Evolutionary conservation across 108 stramenopile genomes (phyloP), one percentile per base, ranked within the genome.

Genomic region (Pseudonitzschia multistriata): DNA sequence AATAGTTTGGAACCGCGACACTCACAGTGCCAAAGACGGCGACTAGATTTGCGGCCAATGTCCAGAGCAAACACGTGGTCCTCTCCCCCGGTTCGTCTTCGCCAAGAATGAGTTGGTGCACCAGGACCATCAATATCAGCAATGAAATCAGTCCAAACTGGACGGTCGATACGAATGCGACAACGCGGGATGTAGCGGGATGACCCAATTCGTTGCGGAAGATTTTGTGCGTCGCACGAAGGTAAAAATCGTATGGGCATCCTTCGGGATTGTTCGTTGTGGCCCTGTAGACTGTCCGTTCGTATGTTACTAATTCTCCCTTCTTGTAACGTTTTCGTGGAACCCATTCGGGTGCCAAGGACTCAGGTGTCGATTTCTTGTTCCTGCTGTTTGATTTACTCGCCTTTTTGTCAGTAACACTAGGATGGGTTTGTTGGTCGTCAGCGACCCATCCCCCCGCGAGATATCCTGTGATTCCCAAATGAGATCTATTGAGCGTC

Each of bases 121-220:
- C 63, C 8, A 54, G 17, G 45, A 83, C 69, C 61, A 73, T 64
- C 3, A 74, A 14, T 0, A 71, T 49, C 4, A 77, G 42, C 22
- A 73, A 13, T 25, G 67, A 55, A 19, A 79, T 66, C 37, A 85
- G 54, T 17, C 63, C 57, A 37, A 83, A 65, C 35, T 81, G 84
- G 0, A 82, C 74, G n/a, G 68, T 74, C n/a, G 71, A 77, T 8
- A 79, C 67, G 37, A 67, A 73, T 4, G 69, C 60, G 50, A 91
- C 69, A 17, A 86, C 50, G 33, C 71, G 36, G 29, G 90, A 91
- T 27, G 79, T 85, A 24, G 74, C 73, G 7, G 79, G 80, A 63
- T 88, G 87, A 21, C 90, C 87, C 22, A 88, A 31, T 73, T 91
- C 90, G 47, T 90, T 83, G 21, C 75, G 72, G 60, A 85, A 88